Evolutionary conservation across 2,329 filamentous ascomycete genomes (phyloP), one percentile per base, ranked within the genome.

Genomic region (Herpotrichia juniperi): DNA sequence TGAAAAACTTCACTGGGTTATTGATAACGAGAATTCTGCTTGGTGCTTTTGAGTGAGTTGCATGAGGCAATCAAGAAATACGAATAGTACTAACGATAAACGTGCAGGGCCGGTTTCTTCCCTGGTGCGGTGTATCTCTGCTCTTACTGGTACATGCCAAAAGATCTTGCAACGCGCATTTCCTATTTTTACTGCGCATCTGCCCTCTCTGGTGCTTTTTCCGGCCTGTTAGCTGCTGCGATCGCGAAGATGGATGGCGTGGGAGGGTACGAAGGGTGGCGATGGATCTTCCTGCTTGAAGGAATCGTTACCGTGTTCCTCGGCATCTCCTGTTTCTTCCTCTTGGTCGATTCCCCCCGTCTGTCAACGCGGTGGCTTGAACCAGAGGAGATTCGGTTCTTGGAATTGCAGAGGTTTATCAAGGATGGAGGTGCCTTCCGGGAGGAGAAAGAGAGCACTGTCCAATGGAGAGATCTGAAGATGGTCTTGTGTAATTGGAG

Each of bases 201-300:
- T 0, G 79, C 78, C 40, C 74, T 83, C 51, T 80, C 83, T 1
- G 82, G 81, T 2, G 81, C 81, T 1, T 83, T 85, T 48, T 82
- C 81, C 25, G 82, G 82, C 0, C 73, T 85, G 9, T 64, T 85
- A 0, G 81, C 66, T 70, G 16, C 73, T 79, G 11, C 77, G 74
- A 48, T 74, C 63, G 63, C 64, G 2, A 64, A 56, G 39, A 68
- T 69, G 62, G 58, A 66, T 62, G 3, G 56, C 1, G 11, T 40
- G 1, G 53, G 59, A 54, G 8, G 66, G 58, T 67, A 63, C 17
- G 32, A 45, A 9, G 62, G 61, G 1, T 69, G 64, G 64, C 52
- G 64, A 50, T 71, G 68, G 62, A 53, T 22, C 22, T 42, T 37
- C 21, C 4, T 40, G 2, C 9, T 40, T 3, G 37, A 40, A 14